Conservation (phyloP, 2,329 filamentous ascomycete species). For the Colletotrichum lini region DNA sequence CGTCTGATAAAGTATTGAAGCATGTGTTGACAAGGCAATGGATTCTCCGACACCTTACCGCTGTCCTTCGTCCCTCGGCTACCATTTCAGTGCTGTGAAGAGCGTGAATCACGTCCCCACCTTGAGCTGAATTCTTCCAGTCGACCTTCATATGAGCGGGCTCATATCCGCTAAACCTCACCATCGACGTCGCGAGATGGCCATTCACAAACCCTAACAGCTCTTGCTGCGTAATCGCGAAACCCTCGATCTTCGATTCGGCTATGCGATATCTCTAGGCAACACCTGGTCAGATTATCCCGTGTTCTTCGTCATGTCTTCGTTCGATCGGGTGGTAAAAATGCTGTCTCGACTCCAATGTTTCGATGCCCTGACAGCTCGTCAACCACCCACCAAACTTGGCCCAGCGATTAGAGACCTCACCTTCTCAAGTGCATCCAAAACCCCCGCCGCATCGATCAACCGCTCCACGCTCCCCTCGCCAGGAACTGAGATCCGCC, state of each 20-base stretch:
- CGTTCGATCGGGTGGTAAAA: slow-evolving; percentile 3
- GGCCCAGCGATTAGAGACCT: neutral
- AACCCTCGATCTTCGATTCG: slow-evolving; percentile 16
- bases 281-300: neutral
- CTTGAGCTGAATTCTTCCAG: slow-evolving; percentile 4
- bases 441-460: neutral
- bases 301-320: neutral
- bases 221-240: neutral
- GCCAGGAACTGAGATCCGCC: slow-evolving; percentile 11
- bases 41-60: neutral
- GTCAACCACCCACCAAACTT: slow-evolving; percentile 2
- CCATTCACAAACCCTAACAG: neutral
- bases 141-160: neutral
- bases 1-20: neutral
- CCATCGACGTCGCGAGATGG: neutral
- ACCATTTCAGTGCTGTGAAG: neutral
- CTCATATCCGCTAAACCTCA: slow-evolving; percentile 16
- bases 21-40: neutral
- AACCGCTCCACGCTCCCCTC: neutral
- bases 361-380: slow-evolving; percentile 8
- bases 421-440: neutral
- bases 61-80: neutral
- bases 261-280: neutral
- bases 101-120: slow-evolving; percentile 13
- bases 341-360: slow-evolving; percentile 10